Base-by-base conservation (phyloP, 768 basidiomycete genomes). In the Mycena floridula region DNA sequence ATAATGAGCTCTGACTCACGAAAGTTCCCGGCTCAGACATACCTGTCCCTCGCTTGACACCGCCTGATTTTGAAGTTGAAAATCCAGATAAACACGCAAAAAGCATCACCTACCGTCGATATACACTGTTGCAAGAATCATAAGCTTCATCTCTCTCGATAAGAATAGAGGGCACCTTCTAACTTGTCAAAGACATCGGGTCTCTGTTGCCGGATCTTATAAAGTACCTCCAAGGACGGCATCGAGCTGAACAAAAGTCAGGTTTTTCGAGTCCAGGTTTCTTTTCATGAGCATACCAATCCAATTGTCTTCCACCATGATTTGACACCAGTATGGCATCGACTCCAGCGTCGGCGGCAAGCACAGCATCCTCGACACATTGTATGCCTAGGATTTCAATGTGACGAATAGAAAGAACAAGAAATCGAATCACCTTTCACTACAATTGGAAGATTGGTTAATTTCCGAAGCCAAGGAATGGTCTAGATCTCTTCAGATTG, bases 261-360 rank as follows among this genome's bases (percentile, higher is more conserved):
- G n/a, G n/a, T n/a, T n/a, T n/a, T n/a, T n/a, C n/a, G n/a, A n/a
- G n/a, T n/a, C n/a, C n/a, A n/a, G n/a, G n/a, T n/a, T n/a, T n/a
- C 26, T 7, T 28, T 40, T 11, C 30, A 22, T 7, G 15, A 30
- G 58, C 78, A 60, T 57, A 87, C 85, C 79, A 89, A 44, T 92
- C 89, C 42, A 93, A 65, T 61, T 93, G 89, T 24, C 91, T 76
- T 36, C 85, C 94, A 44, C 94, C 94, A 54, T 97, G 94, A 52
- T 97, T 97, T 0, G 86, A 89, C 7, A 97, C 65, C 45, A 94
- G 71, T 48, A 97, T 90, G 4, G 86, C 94, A 45, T 94, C 83
- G 15, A 89, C 83, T 9, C 91, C 89, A 24, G 84, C 76, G 49
- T 93, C 82, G 15, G 76, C 79, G 23, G 92, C 92, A 38, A 91